These are phyloP conservation scores for Cadophora sp. DNA, from an alignment of 2,329 filamentous ascomycete genomes.

Conservation along the genomic window DNA sequence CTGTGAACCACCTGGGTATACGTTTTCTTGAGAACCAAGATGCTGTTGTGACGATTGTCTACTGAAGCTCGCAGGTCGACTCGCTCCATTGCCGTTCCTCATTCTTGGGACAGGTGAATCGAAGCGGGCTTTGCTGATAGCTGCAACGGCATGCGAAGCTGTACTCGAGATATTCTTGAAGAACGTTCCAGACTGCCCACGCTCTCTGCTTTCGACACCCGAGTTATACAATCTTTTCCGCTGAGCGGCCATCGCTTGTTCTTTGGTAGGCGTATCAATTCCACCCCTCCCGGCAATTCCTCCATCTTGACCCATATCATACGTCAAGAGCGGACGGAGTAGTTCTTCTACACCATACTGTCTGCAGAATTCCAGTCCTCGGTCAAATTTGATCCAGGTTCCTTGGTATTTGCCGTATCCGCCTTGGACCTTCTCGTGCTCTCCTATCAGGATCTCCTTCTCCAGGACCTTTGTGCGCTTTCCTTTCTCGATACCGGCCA, in stretches of 20 bases:
- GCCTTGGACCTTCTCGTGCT: constrained; percentile 98
- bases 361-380: constrained; percentile 90
- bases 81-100: constrained; percentile 60
- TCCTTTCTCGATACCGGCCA: constrained; percentile 95
- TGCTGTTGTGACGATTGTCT: constrained; percentile 75
- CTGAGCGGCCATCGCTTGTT: constrained; percentile 96
- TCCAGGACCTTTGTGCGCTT: constrained; percentile 97
- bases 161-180: constrained; percentile 97
- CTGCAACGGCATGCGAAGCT: constrained; percentile 90
- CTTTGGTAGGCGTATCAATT: constrained; percentile 95
- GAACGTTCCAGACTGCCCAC: constrained; percentile 80
- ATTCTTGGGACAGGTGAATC: constrained; percentile 81
- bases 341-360: constrained; percentile 80
- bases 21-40: constrained; percentile 65
- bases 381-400: constrained; percentile 95
- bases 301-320: constrained; percentile 81
- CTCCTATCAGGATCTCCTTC: constrained; percentile 94
- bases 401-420: constrained; percentile 99
- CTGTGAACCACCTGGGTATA: constrained; percentile 78
- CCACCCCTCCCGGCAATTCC: constrained; percentile 74
- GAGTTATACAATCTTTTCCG: constrained; percentile 90
- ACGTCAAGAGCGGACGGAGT: constrained; percentile 75
- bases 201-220: constrained; percentile 70
- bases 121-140: constrained; percentile 94
- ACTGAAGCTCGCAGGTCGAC: constrained; percentile 72